Evolutionary conservation across 495 filamentous ascomycete species (phyloP).

Genomic region (Penicillium soppii): DNA sequence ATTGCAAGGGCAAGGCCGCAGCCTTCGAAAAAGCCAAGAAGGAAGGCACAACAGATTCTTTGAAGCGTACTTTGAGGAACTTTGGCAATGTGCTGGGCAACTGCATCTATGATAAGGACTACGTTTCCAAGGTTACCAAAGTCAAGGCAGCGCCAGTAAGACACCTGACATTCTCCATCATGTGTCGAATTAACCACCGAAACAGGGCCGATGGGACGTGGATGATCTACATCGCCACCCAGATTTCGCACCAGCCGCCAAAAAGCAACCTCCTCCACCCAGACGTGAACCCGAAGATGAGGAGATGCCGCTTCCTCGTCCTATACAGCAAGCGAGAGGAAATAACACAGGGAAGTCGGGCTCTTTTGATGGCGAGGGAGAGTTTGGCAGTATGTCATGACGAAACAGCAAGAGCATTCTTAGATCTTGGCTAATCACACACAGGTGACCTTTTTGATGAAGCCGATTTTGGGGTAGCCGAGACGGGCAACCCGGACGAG

Average conservation of each 20-base stretch:
- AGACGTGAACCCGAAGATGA: slow-evolving; percentile 37
- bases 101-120: slow-evolving; percentile 96
- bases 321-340: slow-evolving; percentile 19
- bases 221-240: slow-evolving; percentile 78
- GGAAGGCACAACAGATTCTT: slow-evolving; percentile 89
- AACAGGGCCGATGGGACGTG: slow-evolving; percentile 66
- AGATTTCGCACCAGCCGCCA: slow-evolving; percentile 59
- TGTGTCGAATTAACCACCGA: neutral
- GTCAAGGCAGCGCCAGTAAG: slow-evolving; percentile 66
- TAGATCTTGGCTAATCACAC: slow-evolving; percentile 21
- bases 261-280: slow-evolving; percentile 52
- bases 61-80: slow-evolving; percentile 85
- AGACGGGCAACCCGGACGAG: slow-evolving; percentile 64
- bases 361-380: slow-evolving; percentile 43
- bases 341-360: slow-evolving; percentile 14
- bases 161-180: neutral
- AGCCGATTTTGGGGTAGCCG: slow-evolving; percentile 64
- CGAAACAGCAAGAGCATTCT: neutral
- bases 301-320: slow-evolving; percentile 37
- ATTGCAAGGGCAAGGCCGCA: slow-evolving; percentile 87
- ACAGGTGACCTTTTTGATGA: slow-evolving; percentile 67
- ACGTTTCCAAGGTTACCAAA: slow-evolving; percentile 78
- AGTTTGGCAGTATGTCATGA: slow-evolving; percentile 68
- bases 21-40: slow-evolving; percentile 99
- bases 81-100: slow-evolving; percentile 97